Evolutionary conservation across 2,329 filamentous ascomycete genomes (phyloP), one percentile per base, ranked within the genome.

Genomic region (Diaporthe citrichinensis): DNA sequence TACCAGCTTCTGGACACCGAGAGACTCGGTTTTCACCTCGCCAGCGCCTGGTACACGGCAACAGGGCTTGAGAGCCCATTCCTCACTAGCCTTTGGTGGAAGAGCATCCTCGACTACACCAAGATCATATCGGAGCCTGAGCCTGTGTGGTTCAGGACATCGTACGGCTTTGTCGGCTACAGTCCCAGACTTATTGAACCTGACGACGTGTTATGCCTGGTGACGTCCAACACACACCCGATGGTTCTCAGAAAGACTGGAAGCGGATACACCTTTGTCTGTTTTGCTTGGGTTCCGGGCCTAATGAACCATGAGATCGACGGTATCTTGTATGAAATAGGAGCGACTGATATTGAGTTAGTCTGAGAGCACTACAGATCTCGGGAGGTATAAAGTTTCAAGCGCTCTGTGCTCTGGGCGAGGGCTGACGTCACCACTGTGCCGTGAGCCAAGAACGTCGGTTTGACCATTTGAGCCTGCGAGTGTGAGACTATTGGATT

Each of bases 391-490:
- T 4, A 8, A 25, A n/a, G 39, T 25, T 49, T 31, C 9, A 7
- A 9, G 39, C 34, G 39, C 53, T 23, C 23, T 71, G 28, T 58
- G n/a, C 20, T 17, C 20, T n/a, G 39, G 12, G 31, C n/a, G 17
- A 2, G 34, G 39, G 15, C 71, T 73, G 71, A 73, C 71, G 71
- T 73, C 71, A 73, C 58, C 71, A 65, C 71, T 73, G 15, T 23
- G 46, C 23, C 46, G 65, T 51, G 65, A 53, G 46, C 65, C 65
- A 68, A 39, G 31, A 39, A n/a, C 2, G 2, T 39, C 34, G 46
- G 12, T 36, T 53, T 51, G 44, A n/a, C 41, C 4, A 3, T 34
- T 39, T 51, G 62, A 23, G 46, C 49, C 15, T 39, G 34, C 34
- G 46, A 53, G 4, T 20, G 53, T 14, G n/a, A 36, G 23, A 53